Evolutionary conservation across 139 green algal species (phyloP), one percentile per base, ranked within the genome.

Genomic region (Pseudopediastrum boryanum): DNA sequence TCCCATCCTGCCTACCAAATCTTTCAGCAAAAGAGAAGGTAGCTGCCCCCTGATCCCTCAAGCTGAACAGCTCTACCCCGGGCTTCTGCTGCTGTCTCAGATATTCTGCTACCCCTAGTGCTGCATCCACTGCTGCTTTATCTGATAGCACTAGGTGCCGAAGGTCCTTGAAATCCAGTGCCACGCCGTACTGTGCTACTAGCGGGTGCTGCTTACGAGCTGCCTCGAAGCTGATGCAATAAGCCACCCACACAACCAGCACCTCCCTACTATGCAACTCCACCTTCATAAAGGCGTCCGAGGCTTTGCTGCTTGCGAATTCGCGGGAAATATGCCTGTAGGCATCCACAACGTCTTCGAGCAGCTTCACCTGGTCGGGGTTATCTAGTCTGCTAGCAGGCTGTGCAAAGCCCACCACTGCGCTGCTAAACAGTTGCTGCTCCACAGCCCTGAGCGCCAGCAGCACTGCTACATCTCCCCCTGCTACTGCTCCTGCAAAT

Each of bases 111-210:
- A 79, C 80, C 23, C 43, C 64, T 43, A 74, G 77, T 2, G 72
- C 58, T 6, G 83, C 80, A 52, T 85, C 74, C 27, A 62, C 50
- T 2, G 87, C 85, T 0, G 46, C 9, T 0, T 52, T 31, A 66
- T 87, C 78, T 0, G 48, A 67, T 29, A 92, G 87, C 75, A 88
- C 71, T 39, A 92, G 67, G 58, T 92, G 87, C 54, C 67, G 46
- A 54, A 92, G 71, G 27, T 86, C 83, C 25, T 65, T 0, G 48
- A 65, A 80, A 42, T 54, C 1, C 63, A 87, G 44, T 0, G 31
- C 46, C 3, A 85, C 71, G 0, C 76, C 68, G 31, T 84, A 90
- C 9, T 23, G 2, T 3, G 0, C 2, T 25, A 87, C 63, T 3
- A 71, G 7, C 6, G 74, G 46, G 39, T 84, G 76, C 51, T 58